Evolutionary conservation across 768 basidiomycete species (phyloP), one percentile per base, ranked within the genome.

Genomic region (Pleurotus giganteus): DNA sequence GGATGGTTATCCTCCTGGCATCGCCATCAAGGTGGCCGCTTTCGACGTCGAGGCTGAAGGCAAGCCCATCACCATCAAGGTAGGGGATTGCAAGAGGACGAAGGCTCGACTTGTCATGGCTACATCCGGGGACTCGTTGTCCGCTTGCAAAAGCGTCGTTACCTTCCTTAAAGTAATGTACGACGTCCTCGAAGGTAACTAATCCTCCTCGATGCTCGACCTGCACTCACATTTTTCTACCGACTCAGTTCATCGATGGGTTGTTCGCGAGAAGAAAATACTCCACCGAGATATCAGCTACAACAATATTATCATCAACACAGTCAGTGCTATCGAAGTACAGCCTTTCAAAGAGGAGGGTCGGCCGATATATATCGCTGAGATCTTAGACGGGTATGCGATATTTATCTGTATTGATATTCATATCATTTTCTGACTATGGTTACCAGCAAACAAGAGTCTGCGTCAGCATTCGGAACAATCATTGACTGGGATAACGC

Each of bases 211-310:
- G 4, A 9, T 47, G 15, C 8, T 23, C 26, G 17, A n/a, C 13
- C 9, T 28, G 8, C 46, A 15, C 6, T 3, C 7, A 4, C 15
- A 28, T 21, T 19, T 1, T 29, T 3, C 19, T 47, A 13, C 46
- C 23, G 17, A 17, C 5, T 51, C 23, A 54, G 53, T 24, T 9
- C 53, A 54, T 12, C 37, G 51, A 11, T 46, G 26, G 31, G 28
- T 21, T 43, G 42, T 45, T 8, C 15, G 31, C 0, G 23, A 44
- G 23, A 43, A 19, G 21, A 41, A 41, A 8, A 4, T 54, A 2
- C 43, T 54, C 9, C 53, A 54, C 31, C 53, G 53, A 4, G 53
- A 54, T 21, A 44, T 54, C 15, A 54, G 53, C 27, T 19, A 27
- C 17, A 31, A 1, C 24, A 54, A 54, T 27, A 46, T 54, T 32